A percentile compares a stretch with the other conserved stretches of the same genome.
phyloP scores from a whole-genome alignment of 1,139 yeast genomes.

The Candida neerlandica region DNA sequence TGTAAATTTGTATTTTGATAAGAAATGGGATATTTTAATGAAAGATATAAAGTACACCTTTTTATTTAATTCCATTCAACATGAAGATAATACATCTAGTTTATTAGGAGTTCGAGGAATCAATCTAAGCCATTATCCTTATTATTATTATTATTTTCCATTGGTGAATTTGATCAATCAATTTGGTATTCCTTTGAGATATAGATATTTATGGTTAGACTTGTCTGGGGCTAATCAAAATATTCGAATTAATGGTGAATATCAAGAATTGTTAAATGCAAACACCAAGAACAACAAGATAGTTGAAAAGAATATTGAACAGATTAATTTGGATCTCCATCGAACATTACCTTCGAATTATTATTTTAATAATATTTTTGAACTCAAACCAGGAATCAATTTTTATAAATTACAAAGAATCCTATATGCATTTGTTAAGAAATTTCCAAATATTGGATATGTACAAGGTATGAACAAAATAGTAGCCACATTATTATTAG shows the following conservation, averaged over 20 bases:
- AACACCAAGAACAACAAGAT: constrained; percentile 11
- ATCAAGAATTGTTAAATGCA: constrained; percentile 29
- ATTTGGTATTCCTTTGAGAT: constrained; percentile 51
- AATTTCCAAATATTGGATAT: constrained; percentile 55
- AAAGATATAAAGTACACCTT: constrained; percentile 28
- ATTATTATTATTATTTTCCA: constrained; percentile 13
- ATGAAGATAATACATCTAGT: constrained; percentile 9
- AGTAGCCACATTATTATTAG: constrained; percentile 52
- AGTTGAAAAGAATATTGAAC: constrained; percentile 40
- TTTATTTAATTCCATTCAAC: constrained; percentile 11
- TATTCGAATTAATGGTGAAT: constrained; percentile 53
- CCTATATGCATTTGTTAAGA: constrained; percentile 54
- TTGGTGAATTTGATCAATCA: constrained; percentile 40
- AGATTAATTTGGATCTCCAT: constrained; percentile 56
- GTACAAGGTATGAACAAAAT: constrained; percentile 69
- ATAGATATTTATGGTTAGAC: constrained; percentile 56
- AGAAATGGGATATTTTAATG: constrained; percentile 40
- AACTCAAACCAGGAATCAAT: constrained; percentile 57
- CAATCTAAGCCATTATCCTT: constrained; percentile 1
- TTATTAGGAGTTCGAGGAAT: constrained; percentile 10
- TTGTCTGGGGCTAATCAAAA: constrained; percentile 53
- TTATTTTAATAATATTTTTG: constrained; percentile 43
- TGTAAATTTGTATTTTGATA: constrained; percentile 28
- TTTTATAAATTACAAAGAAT: constrained; percentile 50
- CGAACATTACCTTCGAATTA: constrained; percentile 61